Base-by-base conservation (phyloP, 306 rosid species). In the Ochetophila trinervis region DNA sequence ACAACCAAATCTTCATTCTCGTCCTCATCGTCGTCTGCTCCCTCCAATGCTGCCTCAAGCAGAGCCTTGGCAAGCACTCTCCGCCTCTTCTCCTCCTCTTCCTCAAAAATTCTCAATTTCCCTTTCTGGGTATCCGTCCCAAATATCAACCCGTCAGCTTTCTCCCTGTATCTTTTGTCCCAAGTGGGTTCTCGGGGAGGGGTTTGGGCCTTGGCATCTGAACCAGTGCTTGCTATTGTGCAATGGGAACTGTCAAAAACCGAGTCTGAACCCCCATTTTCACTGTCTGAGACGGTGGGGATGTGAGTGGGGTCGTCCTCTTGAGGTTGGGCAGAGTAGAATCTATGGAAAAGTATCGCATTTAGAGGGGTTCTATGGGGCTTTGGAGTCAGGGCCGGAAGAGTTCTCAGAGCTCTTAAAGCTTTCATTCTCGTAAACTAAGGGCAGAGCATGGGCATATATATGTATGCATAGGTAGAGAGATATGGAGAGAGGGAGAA, bases 211-310 rank as follows among this genome's bases (percentile, higher is more conserved):
- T 37, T 66, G 17, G 81, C 40, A 54, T 36, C 79, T 6, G 80
- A 83, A 54, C 23, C 72, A 58, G 60, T 1, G 75, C 44, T 63
- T 8, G 86, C 83, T 62, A 79, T 5, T 56, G 71, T 64, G 74
- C 48, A 89, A 64, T 83, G 91, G 55, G 91, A 32, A 53, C 96
- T 92, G 77, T 89, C 89, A 49, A 87, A 89, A 17, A 85, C 84
- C 3, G 90, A 68, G 68, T 84, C 78, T 0, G 89, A 37, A 13
- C 63, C 82, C 10, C 63, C 82, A 50, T 65, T 68, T 44, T 74
- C 87, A 15, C 66, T 0, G 40, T 80, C 81, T 0, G 79, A 76
- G 66, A 74, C 23, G 72, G 72, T 23, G 21, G 67, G 72, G 60
- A 61, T 63, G 70, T 13, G 70, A 4, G 66, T 6, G 13, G 65